Conservation (phyloP, 2,329 filamentous ascomycete species). For the Pseudogymnoascus sp. region DNA sequence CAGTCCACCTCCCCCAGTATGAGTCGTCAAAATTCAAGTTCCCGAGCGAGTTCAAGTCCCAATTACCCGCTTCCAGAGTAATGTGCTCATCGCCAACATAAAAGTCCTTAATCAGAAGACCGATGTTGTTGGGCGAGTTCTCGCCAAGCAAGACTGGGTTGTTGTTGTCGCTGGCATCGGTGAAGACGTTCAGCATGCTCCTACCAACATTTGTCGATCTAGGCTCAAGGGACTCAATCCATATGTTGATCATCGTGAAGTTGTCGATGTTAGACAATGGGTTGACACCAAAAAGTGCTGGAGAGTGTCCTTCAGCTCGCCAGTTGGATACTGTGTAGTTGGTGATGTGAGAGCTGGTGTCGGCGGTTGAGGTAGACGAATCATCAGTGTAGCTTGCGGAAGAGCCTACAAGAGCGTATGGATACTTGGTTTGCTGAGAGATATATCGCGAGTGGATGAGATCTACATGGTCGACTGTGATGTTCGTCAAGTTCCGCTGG, state of each 20-base stretch:
- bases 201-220: not conserved
- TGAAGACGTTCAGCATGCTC: slow-evolving; percentile 5
- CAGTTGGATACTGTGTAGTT: slow-evolving; percentile 4
- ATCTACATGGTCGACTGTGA: slow-evolving; percentile 23
- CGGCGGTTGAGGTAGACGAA: slow-evolving; percentile 3
- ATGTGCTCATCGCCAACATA: slow-evolving; percentile 9
- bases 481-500: slow-evolving; percentile 22
- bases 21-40: not conserved
- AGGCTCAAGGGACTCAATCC: slow-evolving; percentile 5
- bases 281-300: slow-evolving; percentile 3
- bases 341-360: not conserved
- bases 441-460: slow-evolving; percentile 25
- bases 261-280: slow-evolving; percentile 3
- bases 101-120: not conserved
- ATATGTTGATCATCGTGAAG: not conserved
- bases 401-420: slow-evolving; percentile 21
- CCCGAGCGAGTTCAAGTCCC: not conserved
- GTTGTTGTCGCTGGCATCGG: not conserved
- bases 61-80: not conserved
- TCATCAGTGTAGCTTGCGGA: slow-evolving; percentile 12
- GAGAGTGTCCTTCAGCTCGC: slow-evolving; percentile 1
- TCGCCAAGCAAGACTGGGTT: slow-evolving; percentile 1
- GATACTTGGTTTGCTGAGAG: slow-evolving; percentile 12
- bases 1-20: not conserved
- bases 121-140: not conserved